Evolutionary conservation across 441 rosid species (phyloP).

Genomic region (Erysimum cheiri): DNA sequence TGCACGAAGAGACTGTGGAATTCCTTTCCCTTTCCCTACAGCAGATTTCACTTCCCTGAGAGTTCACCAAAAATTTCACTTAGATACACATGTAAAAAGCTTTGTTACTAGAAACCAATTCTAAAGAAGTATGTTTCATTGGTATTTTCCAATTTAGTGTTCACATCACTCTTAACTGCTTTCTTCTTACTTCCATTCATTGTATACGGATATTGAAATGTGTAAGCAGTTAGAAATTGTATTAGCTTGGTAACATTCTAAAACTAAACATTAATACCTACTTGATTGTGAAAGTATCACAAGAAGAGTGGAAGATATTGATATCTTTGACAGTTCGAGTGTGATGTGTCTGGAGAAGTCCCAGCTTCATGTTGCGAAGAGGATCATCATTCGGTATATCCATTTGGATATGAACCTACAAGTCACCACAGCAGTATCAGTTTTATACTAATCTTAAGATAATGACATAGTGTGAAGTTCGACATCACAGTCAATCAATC

Average conservation of each 20-base stretch:
- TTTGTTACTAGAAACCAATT: background rate
- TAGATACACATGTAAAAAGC: slow-evolving; percentile 9
- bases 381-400: slow-evolving; percentile 56
- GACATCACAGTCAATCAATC: slow-evolving; percentile 7
- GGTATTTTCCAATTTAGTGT: background rate
- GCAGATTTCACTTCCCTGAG: slow-evolving; percentile 78
- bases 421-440: slow-evolving; percentile 30
- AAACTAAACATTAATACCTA: slow-evolving; percentile 50
- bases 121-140: slow-evolving; percentile 1
- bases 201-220: background rate
- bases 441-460: background rate
- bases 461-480: background rate
- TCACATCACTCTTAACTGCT: background rate
- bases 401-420: slow-evolving; percentile 67
- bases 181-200: background rate
- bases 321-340: slow-evolving; percentile 49
- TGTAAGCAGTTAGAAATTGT: background rate
- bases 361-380: slow-evolving; percentile 58
- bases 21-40: slow-evolving; percentile 75
- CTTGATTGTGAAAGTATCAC: slow-evolving; percentile 69
- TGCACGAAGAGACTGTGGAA: slow-evolving; percentile 86
- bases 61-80: slow-evolving; percentile 39
- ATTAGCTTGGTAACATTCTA: background rate
- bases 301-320: slow-evolving; percentile 49
- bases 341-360: slow-evolving; percentile 58